Conservation (phyloP, 352 stramenopile species). For the Phytophthora megakarya region DNA sequence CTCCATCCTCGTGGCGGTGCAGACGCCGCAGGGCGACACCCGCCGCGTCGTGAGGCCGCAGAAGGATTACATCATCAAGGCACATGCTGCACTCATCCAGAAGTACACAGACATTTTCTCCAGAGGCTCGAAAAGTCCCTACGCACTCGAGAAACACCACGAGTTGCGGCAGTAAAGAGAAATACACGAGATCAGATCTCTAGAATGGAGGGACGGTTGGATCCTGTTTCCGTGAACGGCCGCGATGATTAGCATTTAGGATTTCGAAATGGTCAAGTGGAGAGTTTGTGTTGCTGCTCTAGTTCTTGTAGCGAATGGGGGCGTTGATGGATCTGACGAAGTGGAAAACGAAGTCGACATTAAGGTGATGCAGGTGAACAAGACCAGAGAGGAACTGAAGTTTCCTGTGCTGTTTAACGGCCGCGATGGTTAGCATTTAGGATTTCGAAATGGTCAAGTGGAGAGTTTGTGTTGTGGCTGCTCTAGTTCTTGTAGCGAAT, state of each 20-base stretch:
- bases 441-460: conserved; percentile 2
- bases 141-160: conserved; percentile 83
- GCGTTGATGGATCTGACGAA: neutral
- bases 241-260: conserved; percentile 21
- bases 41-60: conserved; percentile 57
- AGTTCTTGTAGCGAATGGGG: neutral
- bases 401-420: conserved; percentile 43
- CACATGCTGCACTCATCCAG: conserved; percentile 58
- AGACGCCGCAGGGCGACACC: conserved; percentile 30
- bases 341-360: neutral
- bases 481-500: conserved; percentile 3
- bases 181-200: neutral
- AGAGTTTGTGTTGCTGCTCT: conserved; percentile 12
- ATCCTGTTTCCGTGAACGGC: conserved; percentile 21
- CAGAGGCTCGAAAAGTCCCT: conserved; percentile 68
- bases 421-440: conserved; percentile 18
- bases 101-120: conserved; percentile 77
- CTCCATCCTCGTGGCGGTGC: conserved; percentile 72
- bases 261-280: conserved; percentile 1
- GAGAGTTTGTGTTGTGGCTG: conserved; percentile 7
- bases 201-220: neutral
- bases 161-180: conserved; percentile 47
- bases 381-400: conserved; percentile 13
- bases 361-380: neutral
- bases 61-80: conserved; percentile 70